Conservation (phyloP, 768 basidiomycete species). For the Filobasidium floriforme region DNA sequence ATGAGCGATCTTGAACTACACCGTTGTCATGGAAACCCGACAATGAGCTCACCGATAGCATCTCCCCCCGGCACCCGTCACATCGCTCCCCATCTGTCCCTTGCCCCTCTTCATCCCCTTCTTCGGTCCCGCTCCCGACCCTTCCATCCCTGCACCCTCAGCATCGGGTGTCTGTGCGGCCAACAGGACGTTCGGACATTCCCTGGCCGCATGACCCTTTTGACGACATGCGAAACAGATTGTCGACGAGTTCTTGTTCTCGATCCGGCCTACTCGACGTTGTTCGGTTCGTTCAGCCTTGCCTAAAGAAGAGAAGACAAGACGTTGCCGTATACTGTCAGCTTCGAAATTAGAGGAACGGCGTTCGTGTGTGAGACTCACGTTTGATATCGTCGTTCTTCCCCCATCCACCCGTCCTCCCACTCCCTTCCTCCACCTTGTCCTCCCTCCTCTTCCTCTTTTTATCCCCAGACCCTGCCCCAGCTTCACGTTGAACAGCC, state of each 20-base stretch:
- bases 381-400: conserved; percentile 32
- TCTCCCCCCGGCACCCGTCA: conserved; percentile 50
- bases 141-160: conserved; percentile 13
- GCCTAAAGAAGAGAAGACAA: conserved; percentile 3
- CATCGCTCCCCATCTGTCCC: conserved; percentile 34
- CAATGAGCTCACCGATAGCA: conserved; percentile 65
- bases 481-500: conserved; percentile 6
- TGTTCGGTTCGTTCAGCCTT: conserved; percentile 50
- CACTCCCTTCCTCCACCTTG: conserved; percentile 31
- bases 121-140: conserved; percentile 12
- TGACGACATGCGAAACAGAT: conserved; percentile 81
- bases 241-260: conserved; percentile 55
- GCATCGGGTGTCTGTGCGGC: conserved; percentile 24
- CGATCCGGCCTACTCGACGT: conserved; percentile 59
- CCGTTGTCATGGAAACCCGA: neutral
- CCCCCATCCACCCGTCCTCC: conserved; percentile 17
- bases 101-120: conserved; percentile 34
- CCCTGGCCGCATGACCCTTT: conserved; percentile 71
- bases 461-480: conserved; percentile 51
- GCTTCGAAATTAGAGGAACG: neutral
- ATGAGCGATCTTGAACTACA: no score
- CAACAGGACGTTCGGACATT: conserved; percentile 57
- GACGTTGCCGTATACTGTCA: conserved; percentile 7
- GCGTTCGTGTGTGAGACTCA: conserved; percentile 17
- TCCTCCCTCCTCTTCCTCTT: conserved; percentile 51